Percentiles rank a stretch among this genome's conserved stretches.
phyloP scores from a whole-genome alignment of 179 eudicot genomes.

The Actinidia arguta region DNA sequence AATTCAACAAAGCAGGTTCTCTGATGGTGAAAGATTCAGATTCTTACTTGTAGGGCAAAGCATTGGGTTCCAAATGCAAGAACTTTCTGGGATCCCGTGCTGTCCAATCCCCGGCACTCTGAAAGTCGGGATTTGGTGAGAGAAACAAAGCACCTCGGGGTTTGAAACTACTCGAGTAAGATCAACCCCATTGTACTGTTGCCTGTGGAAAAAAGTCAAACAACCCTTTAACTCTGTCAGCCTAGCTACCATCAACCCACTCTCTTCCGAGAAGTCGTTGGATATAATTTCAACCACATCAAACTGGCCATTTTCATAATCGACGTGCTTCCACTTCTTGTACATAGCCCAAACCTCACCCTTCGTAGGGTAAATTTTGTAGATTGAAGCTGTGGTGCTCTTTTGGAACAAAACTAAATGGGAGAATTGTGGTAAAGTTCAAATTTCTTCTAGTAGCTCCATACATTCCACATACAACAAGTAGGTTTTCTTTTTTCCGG shows the following conservation, averaged over 20 bases:
- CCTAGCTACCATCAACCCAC: constrained; percentile 33
- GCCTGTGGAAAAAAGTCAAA: constrained; percentile 39
- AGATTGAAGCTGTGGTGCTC: constrained; percentile 26
- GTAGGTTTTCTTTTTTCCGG: constrained; percentile 31
- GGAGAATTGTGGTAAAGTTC: constrained; percentile 32
- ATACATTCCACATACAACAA: constrained; percentile 37
- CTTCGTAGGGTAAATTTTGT: constrained; percentile 42
- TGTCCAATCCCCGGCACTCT: constrained; percentile 58
- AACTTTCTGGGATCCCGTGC: constrained; percentile 61
- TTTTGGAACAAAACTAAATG: constrained; percentile 34
- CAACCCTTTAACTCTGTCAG: constrained; percentile 42
- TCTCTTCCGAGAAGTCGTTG: constrained; percentile 35
- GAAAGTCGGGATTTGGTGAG: constrained; percentile 62
- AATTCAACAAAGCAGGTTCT: constrained; percentile 7
- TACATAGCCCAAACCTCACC: constrained; percentile 52
- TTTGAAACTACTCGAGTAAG: constrained; percentile 48
- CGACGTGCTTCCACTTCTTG: constrained; percentile 31
- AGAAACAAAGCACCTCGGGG: constrained; percentile 53
- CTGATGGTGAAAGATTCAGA: background rate
- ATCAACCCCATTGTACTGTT: constrained; percentile 47
- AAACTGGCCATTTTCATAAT: constrained; percentile 32
- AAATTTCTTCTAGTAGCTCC: constrained; percentile 27
- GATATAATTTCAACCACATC: constrained; percentile 36
- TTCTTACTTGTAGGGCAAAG: constrained; percentile 43
- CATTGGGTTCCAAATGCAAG: constrained; percentile 78